Evolutionary conservation across 352 stramenopile genomes (phyloP).

Genomic region (Pythium phragmiticola): DNA sequence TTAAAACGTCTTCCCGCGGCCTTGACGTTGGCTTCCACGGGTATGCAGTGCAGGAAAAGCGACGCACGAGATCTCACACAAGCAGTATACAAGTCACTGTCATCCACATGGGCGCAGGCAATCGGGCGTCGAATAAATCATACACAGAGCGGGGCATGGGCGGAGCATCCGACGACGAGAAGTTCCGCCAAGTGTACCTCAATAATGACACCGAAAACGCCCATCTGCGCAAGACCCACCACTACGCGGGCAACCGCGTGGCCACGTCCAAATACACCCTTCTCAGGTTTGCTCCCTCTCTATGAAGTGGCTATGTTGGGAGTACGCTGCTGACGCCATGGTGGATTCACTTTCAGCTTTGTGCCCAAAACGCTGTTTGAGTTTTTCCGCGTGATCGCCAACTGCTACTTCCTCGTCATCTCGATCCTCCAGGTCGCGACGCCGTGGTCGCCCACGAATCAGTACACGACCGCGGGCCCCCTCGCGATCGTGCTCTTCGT

Average conservation of each 20-base stretch:
- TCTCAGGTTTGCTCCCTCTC: slow-evolving; percentile 33
- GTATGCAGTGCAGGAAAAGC: too few relatives aligned
- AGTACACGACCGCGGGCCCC: slow-evolving; percentile 72
- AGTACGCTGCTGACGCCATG: neutral
- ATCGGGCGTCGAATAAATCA: slow-evolving; percentile 1
- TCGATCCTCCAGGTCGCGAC: slow-evolving; percentile 89
- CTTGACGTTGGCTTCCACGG: neutral
- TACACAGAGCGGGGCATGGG: slow-evolving; percentile 16
- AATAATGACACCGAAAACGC: slow-evolving; percentile 71
- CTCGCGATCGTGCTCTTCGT: slow-evolving; percentile 75
- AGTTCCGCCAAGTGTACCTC: slow-evolving; percentile 51
- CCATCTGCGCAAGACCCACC: slow-evolving; percentile 33
- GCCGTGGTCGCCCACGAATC: slow-evolving; percentile 66
- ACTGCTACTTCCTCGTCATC: slow-evolving; percentile 95
- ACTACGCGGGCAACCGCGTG: slow-evolving; percentile 75
- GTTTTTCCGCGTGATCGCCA: slow-evolving; percentile 94
- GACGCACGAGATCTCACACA: too few relatives aligned
- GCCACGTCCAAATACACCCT: slow-evolving; percentile 93
- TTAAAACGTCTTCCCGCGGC: neutral
- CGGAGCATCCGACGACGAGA: slow-evolving; percentile 13
- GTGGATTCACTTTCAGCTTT: slow-evolving; percentile 58
- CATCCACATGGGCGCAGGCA: neutral
- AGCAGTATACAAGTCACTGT: too few relatives aligned
- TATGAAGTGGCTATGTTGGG: too few relatives aligned
- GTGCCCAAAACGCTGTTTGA: slow-evolving; percentile 92